These are phyloP conservation scores for Aspergillus pseudoglaucus DNA, from an alignment of 2,329 filamentous ascomycete species.

Conservation along the genomic window DNA sequence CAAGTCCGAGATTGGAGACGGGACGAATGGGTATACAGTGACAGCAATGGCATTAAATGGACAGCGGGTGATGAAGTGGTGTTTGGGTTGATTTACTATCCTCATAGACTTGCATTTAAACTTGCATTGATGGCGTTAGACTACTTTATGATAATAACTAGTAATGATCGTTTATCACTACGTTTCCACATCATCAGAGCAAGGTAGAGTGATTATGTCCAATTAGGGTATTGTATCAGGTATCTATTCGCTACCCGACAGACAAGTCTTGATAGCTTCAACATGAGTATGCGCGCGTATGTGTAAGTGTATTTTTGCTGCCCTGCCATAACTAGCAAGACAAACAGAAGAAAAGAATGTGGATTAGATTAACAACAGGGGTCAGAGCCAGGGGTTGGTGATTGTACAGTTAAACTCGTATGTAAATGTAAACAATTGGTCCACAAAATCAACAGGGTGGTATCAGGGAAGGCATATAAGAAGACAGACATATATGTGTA, in stretches of 20 bases:
- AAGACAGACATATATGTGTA: neutral
- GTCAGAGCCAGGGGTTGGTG: neutral
- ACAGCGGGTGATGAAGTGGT: slow-evolving; percentile 6
- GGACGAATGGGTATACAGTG: neutral
- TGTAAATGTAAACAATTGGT: neutral
- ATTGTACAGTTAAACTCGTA: neutral
- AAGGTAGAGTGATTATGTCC: slow-evolving; percentile 5
- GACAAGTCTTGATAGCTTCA: slow-evolving; percentile 1
- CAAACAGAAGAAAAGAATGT: neutral
- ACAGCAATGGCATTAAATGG: slow-evolving; percentile 4
- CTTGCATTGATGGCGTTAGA: neutral
- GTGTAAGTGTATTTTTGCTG: neutral
- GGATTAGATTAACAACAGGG: neutral
- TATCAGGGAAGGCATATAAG: slow-evolving; percentile 9
- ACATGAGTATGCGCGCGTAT: neutral
- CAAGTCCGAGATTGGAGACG: neutral
- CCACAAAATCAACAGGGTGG: slow-evolving; percentile 8
- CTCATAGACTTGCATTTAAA: neutral
- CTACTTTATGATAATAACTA: neutral
- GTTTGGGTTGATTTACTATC: slow-evolving; percentile 1
- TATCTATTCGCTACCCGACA: slow-evolving; percentile 7
- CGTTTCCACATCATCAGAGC: no score
- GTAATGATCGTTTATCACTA: neutral
- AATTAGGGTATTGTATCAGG: slow-evolving; percentile 5
- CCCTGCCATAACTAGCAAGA: neutral